Percentiles rank a stretch among this genome's conserved stretches.
phyloP scores from a whole-genome alignment of 1,284 basidiomycete genomes.

The Hypsizygus ulmarius region DNA sequence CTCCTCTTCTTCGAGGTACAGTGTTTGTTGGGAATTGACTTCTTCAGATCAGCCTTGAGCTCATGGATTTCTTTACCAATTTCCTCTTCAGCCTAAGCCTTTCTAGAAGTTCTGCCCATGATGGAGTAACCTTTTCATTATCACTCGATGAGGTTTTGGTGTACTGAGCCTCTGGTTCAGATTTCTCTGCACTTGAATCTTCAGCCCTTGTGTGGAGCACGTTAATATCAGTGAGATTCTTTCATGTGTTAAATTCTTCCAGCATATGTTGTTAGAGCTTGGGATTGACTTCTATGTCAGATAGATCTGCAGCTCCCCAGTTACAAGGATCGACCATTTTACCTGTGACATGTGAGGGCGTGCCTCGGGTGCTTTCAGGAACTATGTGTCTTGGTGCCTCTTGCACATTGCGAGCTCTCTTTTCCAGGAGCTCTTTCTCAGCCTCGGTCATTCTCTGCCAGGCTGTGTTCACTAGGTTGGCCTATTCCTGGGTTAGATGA shows the following conservation, averaged over 20 bases:
- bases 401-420: no score
- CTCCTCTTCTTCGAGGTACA: not conserved
- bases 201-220: not conserved
- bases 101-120: no score
- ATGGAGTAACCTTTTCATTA: no score
- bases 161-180: not conserved
- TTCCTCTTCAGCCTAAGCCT: no score
- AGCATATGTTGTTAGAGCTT: slow-evolving; percentile 3
- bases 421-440: no score
- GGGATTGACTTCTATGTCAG: slow-evolving; percentile 2
- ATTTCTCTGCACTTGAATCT: not conserved
- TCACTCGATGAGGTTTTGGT: no score
- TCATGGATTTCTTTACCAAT: not conserved
- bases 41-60: not conserved
- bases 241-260: not conserved
- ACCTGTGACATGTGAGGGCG: no score
- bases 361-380: no score
- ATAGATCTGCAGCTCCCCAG: slow-evolving; percentile 4
- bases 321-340: slow-evolving; percentile 2
- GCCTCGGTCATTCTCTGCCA: no score
- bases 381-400: no score
- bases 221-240: not conserved
- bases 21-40: not conserved
- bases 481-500: no score
- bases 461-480: no score